Conservation (phyloP, 75 land plant species). For the Selaginella tamariscina region DNA sequence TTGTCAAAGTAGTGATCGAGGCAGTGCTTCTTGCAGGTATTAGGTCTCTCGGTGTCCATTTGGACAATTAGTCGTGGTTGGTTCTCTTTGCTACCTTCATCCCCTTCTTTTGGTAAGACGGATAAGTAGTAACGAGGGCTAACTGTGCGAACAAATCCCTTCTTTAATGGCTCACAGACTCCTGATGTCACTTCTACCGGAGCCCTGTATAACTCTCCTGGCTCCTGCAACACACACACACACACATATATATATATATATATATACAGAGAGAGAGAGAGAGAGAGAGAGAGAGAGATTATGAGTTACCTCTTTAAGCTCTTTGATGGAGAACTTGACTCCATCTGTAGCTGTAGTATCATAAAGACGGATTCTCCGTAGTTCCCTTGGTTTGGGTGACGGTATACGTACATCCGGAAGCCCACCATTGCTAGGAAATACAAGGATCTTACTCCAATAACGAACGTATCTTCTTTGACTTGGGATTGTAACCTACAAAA, state of each 20-base stretch:
- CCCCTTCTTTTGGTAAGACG: slow-evolving; percentile 24
- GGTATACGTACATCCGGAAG: slow-evolving; percentile 50
- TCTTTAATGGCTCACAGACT: slow-evolving; percentile 34
- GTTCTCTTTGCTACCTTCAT: slow-evolving; percentile 23
- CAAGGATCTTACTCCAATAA: slow-evolving; percentile 40
- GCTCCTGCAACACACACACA: slow-evolving; percentile 24
- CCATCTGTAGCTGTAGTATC: slow-evolving; percentile 31
- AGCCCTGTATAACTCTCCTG: slow-evolving; percentile 35
- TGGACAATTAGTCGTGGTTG: slow-evolving; percentile 39
- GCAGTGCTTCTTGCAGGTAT: slow-evolving; percentile 38
- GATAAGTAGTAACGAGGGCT: slow-evolving; percentile 47
- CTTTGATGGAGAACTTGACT: slow-evolving; percentile 39
- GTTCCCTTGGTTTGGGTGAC: slow-evolving; percentile 34
- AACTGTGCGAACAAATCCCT: slow-evolving; percentile 32
- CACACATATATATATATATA: neutral
- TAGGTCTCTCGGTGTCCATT: slow-evolving; percentile 51
- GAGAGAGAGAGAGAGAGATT: no score
- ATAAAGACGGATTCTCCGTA: slow-evolving; percentile 53
- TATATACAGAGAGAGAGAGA: no score
- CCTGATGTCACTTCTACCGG: slow-evolving; percentile 37
- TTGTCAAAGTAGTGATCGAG: slow-evolving; percentile 45
- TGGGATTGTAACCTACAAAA: slow-evolving; percentile 50
- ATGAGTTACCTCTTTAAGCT: slow-evolving; percentile 38
- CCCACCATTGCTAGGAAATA: slow-evolving; percentile 28
- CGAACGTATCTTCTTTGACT: slow-evolving; percentile 64